Base-by-base conservation (phyloP, 2,329 filamentous ascomycete genomes). In the Keithomyces neogunnii region DNA sequence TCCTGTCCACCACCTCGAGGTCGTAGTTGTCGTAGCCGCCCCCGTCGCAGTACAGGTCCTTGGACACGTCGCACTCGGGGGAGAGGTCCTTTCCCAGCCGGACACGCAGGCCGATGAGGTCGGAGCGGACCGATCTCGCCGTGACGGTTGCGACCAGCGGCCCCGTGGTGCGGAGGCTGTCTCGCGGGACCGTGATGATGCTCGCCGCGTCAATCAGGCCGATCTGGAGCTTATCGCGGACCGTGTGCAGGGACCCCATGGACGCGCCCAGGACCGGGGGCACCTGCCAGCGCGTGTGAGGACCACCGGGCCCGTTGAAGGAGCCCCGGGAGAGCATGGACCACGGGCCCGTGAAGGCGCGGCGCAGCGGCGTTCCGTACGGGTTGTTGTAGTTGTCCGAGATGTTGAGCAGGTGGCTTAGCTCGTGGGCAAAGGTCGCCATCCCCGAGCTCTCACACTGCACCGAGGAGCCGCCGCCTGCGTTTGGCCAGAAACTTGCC, bases 381-480 rank as follows among this genome's bases (percentile, higher is more conserved):
- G 76, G 76, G 50, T 79, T 79, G 56, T 78, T 78, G 57, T 80
- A 78, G 58, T 80, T 80, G 57, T 79, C 76, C 7, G 73, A 72
- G 28, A 78, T 78, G 11, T 70, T 69, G 1, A 79, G 67, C 38
- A 80, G 60, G 59, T 79, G 76, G 29, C 68, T 73, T 3, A 79
- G 62, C 55, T 79, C 76, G 57, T 80, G 76, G 1, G 76, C 76
- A 55, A 74, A 80, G 0, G 73, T 76, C 0, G 68, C 70, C 73
- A 76, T 74, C 5, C 76, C 76, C 1, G 72, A 76, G 57, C 72
- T 76, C 57, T 79, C 76, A 3, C 67, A 75, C 60, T 79, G 76
- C 0, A 74, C 77, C 0, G 73, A 77, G 1, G 75, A 77, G 11
- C 76, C 75, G 32, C 66, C 66, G 1, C 73, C 75, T 0, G 76